Base-by-base conservation (phyloP, 2,329 filamentous ascomycete genomes). In the Cytospora leucostoma region DNA sequence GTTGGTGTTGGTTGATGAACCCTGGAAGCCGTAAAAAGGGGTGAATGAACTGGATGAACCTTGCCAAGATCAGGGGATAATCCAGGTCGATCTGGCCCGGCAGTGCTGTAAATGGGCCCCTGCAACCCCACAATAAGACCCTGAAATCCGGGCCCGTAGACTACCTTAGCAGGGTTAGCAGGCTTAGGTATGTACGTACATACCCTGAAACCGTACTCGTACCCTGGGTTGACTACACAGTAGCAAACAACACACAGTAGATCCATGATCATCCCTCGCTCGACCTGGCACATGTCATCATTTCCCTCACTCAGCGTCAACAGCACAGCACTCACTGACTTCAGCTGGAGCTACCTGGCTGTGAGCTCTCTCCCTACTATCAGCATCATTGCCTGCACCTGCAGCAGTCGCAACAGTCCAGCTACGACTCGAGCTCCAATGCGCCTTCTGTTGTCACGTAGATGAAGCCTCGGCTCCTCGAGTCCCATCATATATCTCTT, bases 401-500 rank as follows among this genome's bases (percentile, higher is more conserved):
- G 35, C 12, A 37, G 2, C 35, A 37, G 12, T 37, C 12, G 35
- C 8, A 37, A 8, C 35, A 37, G 8, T 10, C 8, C 35, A 37
- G 12, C 35, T 37, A 13, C 15, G 1, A 15, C 17, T 12, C 33
- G 17, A 19, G 13, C 35, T 33, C 38, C 60, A 58, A 56, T 56
- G 54, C 60, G 53, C 27, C 55, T 34, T 51, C 40, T 56, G 17
- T 49, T 21, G 17, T 11, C 55, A 54, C 55, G 54, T 49, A 62
- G 61, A 62, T 62, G 55, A 59, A 50, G 61, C 61, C 61, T 38
- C 61, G 55, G 61, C 61, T 61, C 59, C 35, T 44, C n/a, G 12
- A 47, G 35, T 17, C 33, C 51, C 51, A 54, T 33, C 19, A 27
- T 50, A 34, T 15, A 51, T 38, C 27, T 27, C 27, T 27, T 27